phyloP scores from a whole-genome alignment of 495 filamentous ascomycete genomes.

The Penicillium waksmanii region DNA sequence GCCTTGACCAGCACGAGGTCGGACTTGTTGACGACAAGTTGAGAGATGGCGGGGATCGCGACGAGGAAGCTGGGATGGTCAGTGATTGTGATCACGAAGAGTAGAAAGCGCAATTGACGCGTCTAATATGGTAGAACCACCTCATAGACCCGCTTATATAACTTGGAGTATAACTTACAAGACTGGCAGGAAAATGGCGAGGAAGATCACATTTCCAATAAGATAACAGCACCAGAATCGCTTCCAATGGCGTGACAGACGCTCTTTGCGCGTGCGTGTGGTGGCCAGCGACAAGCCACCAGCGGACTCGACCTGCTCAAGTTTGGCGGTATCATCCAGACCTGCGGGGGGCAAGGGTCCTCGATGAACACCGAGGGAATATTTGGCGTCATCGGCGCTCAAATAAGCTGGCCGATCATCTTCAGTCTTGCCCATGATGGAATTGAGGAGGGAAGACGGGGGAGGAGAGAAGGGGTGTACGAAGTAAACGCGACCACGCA shows the following conservation, averaged over 20 bases:
- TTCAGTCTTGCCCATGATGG: constrained; percentile 30
- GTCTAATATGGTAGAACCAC: neutral
- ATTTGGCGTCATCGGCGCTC: constrained; percentile 37
- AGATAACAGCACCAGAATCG: constrained; percentile 48
- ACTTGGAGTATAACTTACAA: constrained; percentile 30
- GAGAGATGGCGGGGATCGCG: constrained; percentile 47
- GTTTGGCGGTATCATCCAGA: constrained; percentile 22
- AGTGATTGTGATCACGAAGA: neutral
- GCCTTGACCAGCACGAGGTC: constrained; percentile 42
- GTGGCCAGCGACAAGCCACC: constrained; percentile 37
- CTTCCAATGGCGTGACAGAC: constrained; percentile 40
- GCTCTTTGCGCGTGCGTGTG: constrained; percentile 29
- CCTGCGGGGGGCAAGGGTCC: constrained; percentile 33
- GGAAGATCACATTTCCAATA: constrained; percentile 29
- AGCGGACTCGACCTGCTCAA: constrained; percentile 36
- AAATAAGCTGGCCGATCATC: constrained; percentile 34
- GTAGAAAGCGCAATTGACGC: neutral
- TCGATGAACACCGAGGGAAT: constrained; percentile 40
- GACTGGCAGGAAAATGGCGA: constrained; percentile 44
- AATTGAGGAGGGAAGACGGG: neutral
- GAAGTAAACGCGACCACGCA: neutral
- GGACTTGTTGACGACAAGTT: constrained; percentile 44
- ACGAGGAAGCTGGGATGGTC: constrained; percentile 41
- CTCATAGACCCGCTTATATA: too few relatives aligned
- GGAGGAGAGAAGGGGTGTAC: neutral